Base-by-base conservation (phyloP, 116 monocot species). In the Posidonia oceanica region DNA sequence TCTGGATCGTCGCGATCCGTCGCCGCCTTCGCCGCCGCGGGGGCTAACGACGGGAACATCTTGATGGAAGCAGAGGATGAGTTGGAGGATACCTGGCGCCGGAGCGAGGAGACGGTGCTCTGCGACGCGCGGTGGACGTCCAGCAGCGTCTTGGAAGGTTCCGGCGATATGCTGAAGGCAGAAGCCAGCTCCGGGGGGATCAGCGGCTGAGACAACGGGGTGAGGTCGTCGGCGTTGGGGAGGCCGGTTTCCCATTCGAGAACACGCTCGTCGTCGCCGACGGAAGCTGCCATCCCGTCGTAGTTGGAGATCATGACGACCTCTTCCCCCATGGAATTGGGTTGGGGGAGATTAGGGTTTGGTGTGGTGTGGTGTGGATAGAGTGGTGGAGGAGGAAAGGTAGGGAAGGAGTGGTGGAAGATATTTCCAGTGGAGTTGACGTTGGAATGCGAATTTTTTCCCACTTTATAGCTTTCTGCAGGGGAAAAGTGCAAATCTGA, bases 191-290 rank as follows among this genome's bases (percentile, higher is more conserved):
- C 57, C 57, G 76, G 80, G 3, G 85, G 74, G 54, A 89, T 68
- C 53, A 89, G 63, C 14, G 42, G 40, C 62, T 80, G 80, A 39
- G 81, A 85, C 3, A 89, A 62, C n/a, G 88, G 88, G 36, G 74
- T 79, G 39, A 85, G 85, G 11, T 89, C 79, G 22, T 85, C 83
- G 62, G 70, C 78, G 7, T 39, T 38, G 3, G 85, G 88, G 41
- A 89, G 85, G 23, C 88, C 88, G 16, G 21, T 15, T 68, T 85
- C 82, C 88, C 88, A 88, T 40, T 88, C 88, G 13, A 69, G 12
- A 16, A 85, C 78, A 20, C 60, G 39, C 3, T 70, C 57, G 13
- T 13, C 68, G 52, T 23, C 2, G 29, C 37, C 38, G 8, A 37
- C 64, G 0, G 14, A 20, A 52, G 18, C 52, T 14, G 38, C 37